Percentiles rank a stretch among this genome's conserved stretches.
Conservation (phyloP, 176 grass and related monocot genomes). For the Pharus latifolius region DNA sequence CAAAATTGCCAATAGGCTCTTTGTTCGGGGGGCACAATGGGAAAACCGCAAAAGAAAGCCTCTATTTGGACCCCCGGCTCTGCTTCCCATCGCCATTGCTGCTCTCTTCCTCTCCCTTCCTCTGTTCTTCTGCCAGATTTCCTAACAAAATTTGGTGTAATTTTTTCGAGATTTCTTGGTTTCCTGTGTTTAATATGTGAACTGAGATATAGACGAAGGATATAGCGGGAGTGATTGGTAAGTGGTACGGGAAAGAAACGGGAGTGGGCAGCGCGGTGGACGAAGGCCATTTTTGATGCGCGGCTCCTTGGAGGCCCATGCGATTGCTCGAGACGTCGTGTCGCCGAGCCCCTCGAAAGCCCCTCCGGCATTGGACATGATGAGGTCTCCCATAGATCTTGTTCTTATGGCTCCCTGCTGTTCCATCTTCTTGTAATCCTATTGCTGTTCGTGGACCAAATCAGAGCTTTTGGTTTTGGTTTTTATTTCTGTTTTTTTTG, state of each 20-base stretch:
- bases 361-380: conserved; percentile 68
- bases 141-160: conserved; percentile 5
- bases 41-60: conserved; percentile 42
- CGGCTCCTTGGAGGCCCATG: conserved; percentile 32
- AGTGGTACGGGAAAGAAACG: not conserved
- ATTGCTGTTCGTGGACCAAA: not conserved
- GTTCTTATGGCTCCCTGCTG: conserved; percentile 2
- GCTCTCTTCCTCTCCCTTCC: conserved; percentile 5
- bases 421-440: too few species aligned
- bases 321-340: conserved; percentile 30
- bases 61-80: conserved; percentile 47
- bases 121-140: conserved; percentile 9
- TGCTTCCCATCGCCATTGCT: conserved; percentile 59
- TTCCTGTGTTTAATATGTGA: not conserved
- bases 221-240: not conserved
- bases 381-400: conserved; percentile 62
- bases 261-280: conserved; percentile 21
- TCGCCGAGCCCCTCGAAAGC: not conserved
- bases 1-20: conserved; percentile 11
- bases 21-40: not conserved
- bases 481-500: not conserved
- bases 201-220: not conserved
- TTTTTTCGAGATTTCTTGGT: not conserved
- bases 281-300: conserved; percentile 38
- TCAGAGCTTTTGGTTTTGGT: conserved; percentile 23